These are phyloP conservation scores for Syncephalastrum contaminatum DNA, from an alignment of 371 early-diverging fungal genomes.

Conservation along the genomic window DNA sequence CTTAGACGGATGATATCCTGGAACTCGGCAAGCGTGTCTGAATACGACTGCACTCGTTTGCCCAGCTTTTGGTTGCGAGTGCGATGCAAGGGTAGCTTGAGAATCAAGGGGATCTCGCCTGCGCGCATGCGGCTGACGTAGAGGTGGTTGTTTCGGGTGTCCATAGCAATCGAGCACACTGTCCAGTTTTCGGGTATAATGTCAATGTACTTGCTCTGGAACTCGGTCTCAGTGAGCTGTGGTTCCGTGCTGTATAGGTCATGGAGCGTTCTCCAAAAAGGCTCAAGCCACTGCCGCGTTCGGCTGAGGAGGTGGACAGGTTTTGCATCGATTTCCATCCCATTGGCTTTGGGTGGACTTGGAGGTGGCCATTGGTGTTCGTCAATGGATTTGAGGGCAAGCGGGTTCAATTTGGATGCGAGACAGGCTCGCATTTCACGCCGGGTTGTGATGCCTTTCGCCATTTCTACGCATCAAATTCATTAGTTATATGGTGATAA, in stretches of 20 bases:
- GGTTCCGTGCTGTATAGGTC: slow-evolving; percentile 39
- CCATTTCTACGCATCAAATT: slow-evolving; percentile 31
- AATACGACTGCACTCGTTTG: slow-evolving; percentile 32
- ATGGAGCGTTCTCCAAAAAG: slow-evolving; percentile 30
- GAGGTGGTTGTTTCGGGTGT: slow-evolving; percentile 59
- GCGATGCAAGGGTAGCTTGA: slow-evolving; percentile 75
- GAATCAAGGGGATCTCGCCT: slow-evolving; percentile 50
- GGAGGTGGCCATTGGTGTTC: slow-evolving; percentile 29
- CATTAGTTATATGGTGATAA: not conserved
- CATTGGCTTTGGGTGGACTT: slow-evolving; percentile 1
- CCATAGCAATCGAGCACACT: slow-evolving; percentile 74
- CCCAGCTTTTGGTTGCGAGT: slow-evolving; percentile 46
- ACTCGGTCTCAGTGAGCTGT: slow-evolving; percentile 29
- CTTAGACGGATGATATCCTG: slow-evolving; percentile 59
- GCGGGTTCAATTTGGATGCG: slow-evolving; percentile 29
- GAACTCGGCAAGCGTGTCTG: slow-evolving; percentile 42
- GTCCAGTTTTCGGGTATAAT: slow-evolving; percentile 66
- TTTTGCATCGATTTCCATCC: slow-evolving; percentile 8
- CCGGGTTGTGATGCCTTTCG: slow-evolving; percentile 46
- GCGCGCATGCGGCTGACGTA: slow-evolving; percentile 63
- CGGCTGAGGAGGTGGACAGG: not conserved
- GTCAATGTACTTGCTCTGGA: slow-evolving; percentile 49
- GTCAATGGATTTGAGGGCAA: not conserved
- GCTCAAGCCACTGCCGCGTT: slow-evolving; percentile 18
- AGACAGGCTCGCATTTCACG: slow-evolving; percentile 56